These are phyloP conservation scores for Podila epigama DNA, from an alignment of 192 early-diverging fungal genomes.

Conservation along the genomic window DNA sequence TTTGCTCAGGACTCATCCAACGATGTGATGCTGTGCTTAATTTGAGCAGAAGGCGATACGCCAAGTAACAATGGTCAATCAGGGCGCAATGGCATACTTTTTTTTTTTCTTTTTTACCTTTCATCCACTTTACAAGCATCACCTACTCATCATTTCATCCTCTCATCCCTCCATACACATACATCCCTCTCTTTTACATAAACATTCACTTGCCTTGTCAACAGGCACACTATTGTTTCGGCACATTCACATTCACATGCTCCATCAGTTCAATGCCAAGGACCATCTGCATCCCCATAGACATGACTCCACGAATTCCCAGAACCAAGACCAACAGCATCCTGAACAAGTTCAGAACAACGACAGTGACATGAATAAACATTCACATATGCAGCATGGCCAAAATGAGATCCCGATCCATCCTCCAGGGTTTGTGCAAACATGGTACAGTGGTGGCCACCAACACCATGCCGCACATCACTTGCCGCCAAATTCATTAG, in stretches of 20 bases:
- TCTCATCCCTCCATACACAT: too few species aligned
- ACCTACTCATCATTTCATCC: too few species aligned
- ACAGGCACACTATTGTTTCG: not conserved
- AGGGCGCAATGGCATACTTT: too few species aligned
- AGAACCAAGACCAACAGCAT: not conserved
- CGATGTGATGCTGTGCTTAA: too few species aligned
- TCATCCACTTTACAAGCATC: too few species aligned
- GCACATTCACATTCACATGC: constrained; percentile 10
- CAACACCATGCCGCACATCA: not conserved
- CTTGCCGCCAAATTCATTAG: not conserved
- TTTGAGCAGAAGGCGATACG: too few species aligned
- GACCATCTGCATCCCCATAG: constrained; percentile 19
- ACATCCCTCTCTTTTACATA: not conserved
- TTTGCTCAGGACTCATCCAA: too few species aligned
- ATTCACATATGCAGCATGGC: too few species aligned
- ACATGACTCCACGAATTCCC: constrained; percentile 1
- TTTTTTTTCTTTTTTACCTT: too few species aligned
- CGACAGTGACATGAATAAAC: too few species aligned
- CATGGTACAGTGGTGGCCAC: not conserved
- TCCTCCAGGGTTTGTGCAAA: constrained; percentile 5
- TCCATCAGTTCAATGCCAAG: constrained; percentile 22
- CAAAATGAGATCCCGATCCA: not conserved
- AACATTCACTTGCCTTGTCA: not conserved
- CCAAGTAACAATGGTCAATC: too few species aligned
- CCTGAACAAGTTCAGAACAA: not conserved